Evolutionary conservation across 2,329 filamentous ascomycete genomes (phyloP), one percentile per base, ranked within the genome.

Genomic region (Hypoxylon sp.): DNA sequence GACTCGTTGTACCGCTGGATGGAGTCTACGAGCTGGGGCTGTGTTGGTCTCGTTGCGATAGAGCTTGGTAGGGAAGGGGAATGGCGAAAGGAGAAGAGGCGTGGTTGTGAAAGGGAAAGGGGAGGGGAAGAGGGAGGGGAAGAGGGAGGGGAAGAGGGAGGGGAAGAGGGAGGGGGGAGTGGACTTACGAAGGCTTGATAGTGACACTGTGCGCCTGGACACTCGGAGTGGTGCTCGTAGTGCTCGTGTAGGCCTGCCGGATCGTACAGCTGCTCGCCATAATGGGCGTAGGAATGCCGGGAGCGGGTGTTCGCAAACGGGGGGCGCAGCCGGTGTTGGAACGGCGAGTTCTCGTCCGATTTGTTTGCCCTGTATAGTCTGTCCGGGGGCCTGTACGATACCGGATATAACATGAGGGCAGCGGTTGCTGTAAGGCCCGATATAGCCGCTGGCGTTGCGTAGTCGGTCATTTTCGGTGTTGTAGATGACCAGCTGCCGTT

Each of bases 121-220:
- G n/a, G n/a, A 36, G 11, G 12, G n/a, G 26, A 28, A 28, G 26
- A n/a, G n/a, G n/a, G n/a, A n/a, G 26, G 26, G 26, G 26, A 28
- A 28, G 26, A 28, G 26, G 26, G 26, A 28, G 26, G 26, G 26
- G 4, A 28, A 28, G 26, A 4, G 22, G 6, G 33, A 18, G n/a
- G 20, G n/a, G n/a, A n/a, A n/a, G n/a, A n/a, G 42, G 18, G 2
- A 4, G 30, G 16, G 9, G 9, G 20, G 26, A 14, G 18, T 40
- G 1, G 16, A 54, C 72, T 54, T 58, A 74, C 72, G 54, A 73
- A 72, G 24, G 69, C 70, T 40, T 62, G 69, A 53, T 70, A 73
- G 40, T 73, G 72, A 8, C 71, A 74, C 30, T 69, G 64, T 5
- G 69, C 53, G 9, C 53, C 65, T 0, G 61, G 53, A 45, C 72